Evolutionary conservation across 441 rosid genomes (phyloP).

Genomic region (Arabidopsis lyrata): DNA sequence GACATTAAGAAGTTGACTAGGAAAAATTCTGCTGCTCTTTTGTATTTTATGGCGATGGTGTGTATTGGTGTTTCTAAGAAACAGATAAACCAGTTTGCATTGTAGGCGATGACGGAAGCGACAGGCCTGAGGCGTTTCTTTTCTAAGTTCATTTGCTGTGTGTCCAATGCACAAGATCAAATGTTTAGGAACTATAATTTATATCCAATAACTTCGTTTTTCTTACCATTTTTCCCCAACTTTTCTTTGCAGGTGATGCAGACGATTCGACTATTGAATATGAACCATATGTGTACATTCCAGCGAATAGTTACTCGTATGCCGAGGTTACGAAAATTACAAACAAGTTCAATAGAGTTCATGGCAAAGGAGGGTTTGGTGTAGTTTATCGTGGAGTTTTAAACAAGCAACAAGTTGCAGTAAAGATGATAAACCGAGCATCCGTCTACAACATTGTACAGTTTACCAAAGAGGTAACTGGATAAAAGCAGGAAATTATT

Average conservation of each 20-base stretch:
- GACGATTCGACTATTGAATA: neutral
- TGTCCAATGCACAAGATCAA: slow-evolving; percentile 12
- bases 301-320: slow-evolving; percentile 26
- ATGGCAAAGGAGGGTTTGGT: slow-evolving; percentile 50
- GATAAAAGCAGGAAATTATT: neutral
- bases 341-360: slow-evolving; percentile 42
- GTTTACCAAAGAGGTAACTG: slow-evolving; percentile 46
- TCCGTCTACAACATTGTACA: slow-evolving; percentile 41
- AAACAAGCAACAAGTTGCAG: slow-evolving; percentile 38
- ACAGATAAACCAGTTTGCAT: slow-evolving; percentile 11
- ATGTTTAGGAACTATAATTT: neutral
- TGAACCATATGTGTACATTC: slow-evolving; percentile 20
- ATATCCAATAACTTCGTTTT: neutral
- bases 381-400: slow-evolving; percentile 45
- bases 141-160: slow-evolving; percentile 15
- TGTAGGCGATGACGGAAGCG: slow-evolving; percentile 18
- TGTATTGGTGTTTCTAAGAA: neutral
- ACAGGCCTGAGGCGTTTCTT: slow-evolving; percentile 31
- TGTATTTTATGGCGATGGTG: neutral
- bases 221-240: neutral
- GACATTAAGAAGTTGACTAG: slow-evolving; percentile 8
- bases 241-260: neutral
- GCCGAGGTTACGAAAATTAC: slow-evolving; percentile 37
- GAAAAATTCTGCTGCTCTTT: neutral
- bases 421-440: slow-evolving; percentile 47